Base-by-base conservation (phyloP, 805 yeast genomes). In the Cyberlindnera galapagoensis region DNA sequence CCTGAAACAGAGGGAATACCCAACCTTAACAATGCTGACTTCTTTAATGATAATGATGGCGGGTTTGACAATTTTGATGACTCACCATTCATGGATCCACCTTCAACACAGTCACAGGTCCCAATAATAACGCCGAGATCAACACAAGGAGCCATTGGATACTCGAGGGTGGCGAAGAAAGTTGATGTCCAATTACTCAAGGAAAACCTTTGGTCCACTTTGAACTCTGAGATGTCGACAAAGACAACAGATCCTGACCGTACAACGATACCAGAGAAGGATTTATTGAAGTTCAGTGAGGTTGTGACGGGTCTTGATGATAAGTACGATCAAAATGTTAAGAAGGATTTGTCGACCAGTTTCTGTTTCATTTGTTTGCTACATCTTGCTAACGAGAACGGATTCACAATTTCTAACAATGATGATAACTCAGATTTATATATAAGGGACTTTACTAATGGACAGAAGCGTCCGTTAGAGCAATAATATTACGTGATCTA, bases 361-460 rank as follows among this genome's bases (percentile, higher is more conserved):
- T 82, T 82, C 54, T 82, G 84, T 47, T 86, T 86, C 47, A 83
- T 86, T 34, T 83, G 95, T 49, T 59, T 85, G 48, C 58, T 86
- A 20, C 96, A 86, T 58, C 62, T 86, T 39, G 94, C 95, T 9
- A 86, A 87, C 52, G 96, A 86, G 52, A 77, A 82, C 48, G 92
- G 88, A 1, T 63, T 86, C 23, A 50, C 62, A 4, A 69, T 86
- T 7, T 60, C 64, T 12, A 70, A 72, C 38, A 69, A 31, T 12
- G 21, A 34, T 2, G 47, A 40, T 24, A 48, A 50, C 18, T 26
- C 48, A 8, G 55, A 50, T 31, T 37, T 50, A 25, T 28, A 42
- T 9, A 41, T 45, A 14, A 36, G 38, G 9, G 25, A 33, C 25
- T 31, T 31, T 21, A n/a, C n/a, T n/a, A n/a, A n/a, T n/a, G n/a